Evolutionary conservation across 768 basidiomycete genomes (phyloP), one percentile per base, ranked within the genome.

Genomic region (Pleurotus djamor): DNA sequence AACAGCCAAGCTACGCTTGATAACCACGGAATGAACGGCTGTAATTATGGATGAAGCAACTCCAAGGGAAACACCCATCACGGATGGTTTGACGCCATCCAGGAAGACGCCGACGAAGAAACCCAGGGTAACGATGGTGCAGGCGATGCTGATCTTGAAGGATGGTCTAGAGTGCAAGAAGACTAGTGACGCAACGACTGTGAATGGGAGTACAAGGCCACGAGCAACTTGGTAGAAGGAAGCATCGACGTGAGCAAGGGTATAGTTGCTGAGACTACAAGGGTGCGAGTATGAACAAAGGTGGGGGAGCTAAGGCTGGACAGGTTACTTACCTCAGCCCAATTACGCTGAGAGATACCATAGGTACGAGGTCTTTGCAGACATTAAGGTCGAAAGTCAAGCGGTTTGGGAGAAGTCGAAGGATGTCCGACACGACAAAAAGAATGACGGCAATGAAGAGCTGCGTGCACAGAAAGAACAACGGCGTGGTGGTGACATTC

Each of bases 211-310:
- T 33, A 98, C 85, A 61, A 98, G 82, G 8, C 96, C 96, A 13
- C 96, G 89, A 0, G 96, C 96, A 62, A 98, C 90, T 76, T 96
- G 95, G 72, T 96, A 95, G 74, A 96, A 94, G 0, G 94, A 95
- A 10, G 93, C 92, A 59, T 95, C 94, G 65, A 97, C 95, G 67
- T 91, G 93, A 85, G 94, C 92, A 60, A 96, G 82, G 43, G 91
- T 94, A 69, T 87, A 94, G 71, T 95, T 96, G 73, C 91, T 92
- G 68, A 92, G 89, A 67, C 91, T 93, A 69, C 34, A n/a, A 28
- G 1, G 9, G 4, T 43, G 5, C 13, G 2, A 2, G 45, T 47
- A 3, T 14, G 9, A 16, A 12, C 3, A 2, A 34, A 44, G 56
- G 6, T 34, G 13, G 12, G 35, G 41, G 33, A 45, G 17, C n/a